Percentiles rank a stretch among this genome's conserved stretches.
phyloP scores from a whole-genome alignment of 2,329 filamentous ascomycete genomes.

The Phialophora chinensis region DNA sequence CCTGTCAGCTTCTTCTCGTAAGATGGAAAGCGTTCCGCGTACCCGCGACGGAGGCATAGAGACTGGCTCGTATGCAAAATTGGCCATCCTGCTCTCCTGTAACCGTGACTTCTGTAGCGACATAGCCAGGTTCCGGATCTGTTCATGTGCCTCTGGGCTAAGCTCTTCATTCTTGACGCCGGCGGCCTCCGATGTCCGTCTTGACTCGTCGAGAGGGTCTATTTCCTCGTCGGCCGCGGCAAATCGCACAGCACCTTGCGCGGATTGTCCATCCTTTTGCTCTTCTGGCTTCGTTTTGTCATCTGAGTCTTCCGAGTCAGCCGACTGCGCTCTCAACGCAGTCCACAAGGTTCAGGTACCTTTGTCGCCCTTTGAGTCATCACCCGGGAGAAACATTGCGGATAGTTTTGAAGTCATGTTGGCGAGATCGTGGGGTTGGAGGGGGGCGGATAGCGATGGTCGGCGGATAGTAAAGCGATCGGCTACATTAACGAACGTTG shows the following conservation, averaged over 20 bases:
- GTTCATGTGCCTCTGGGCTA: slow-evolving; percentile 59
- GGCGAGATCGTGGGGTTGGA: slow-evolving; percentile 10
- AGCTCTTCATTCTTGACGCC: slow-evolving; percentile 41
- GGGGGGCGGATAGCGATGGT: slow-evolving; percentile 7
- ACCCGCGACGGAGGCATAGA: slow-evolving; percentile 71
- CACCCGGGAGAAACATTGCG: slow-evolving; percentile 37
- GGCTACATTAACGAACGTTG: slow-evolving; percentile 33
- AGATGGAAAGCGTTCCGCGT: slow-evolving; percentile 39
- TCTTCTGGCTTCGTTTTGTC: slow-evolving; percentile 41
- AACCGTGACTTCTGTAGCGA: slow-evolving; percentile 75
- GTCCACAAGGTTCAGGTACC: slow-evolving; percentile 25
- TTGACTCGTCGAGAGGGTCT: slow-evolving; percentile 50
- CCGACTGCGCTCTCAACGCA: background rate
- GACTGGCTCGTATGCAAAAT: slow-evolving; percentile 87
- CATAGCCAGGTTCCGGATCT: slow-evolving; percentile 73
- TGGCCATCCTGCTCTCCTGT: slow-evolving; percentile 81
- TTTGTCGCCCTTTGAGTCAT: slow-evolving; percentile 33
- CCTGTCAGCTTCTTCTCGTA: slow-evolving; percentile 17
- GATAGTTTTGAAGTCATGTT: slow-evolving; percentile 39
- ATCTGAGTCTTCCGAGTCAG: slow-evolving; percentile 37
- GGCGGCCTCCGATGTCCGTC: slow-evolving; percentile 25
- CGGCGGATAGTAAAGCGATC: slow-evolving; percentile 20
- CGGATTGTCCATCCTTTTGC: slow-evolving; percentile 25
- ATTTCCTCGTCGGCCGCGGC: slow-evolving; percentile 75
- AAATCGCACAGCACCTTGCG: slow-evolving; percentile 68